Conservation (phyloP, 176 grass and related monocot species). For the Saccharum spontaneum region DNA sequence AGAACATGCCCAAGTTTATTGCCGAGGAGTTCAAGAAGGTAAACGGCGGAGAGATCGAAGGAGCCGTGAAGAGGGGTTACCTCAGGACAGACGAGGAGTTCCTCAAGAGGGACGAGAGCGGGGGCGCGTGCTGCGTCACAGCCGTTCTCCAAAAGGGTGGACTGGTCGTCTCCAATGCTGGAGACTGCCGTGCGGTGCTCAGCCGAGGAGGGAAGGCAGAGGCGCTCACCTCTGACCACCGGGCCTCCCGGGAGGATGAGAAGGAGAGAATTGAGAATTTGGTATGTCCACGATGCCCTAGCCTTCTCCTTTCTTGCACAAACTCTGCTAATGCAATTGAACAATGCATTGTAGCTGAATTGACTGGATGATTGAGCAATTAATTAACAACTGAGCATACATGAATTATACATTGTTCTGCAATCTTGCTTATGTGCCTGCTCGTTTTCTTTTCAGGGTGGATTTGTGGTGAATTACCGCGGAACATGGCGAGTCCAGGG, state of each 20-base stretch:
- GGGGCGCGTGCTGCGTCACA: slow-evolving; percentile 88
- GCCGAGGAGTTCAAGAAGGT: slow-evolving; percentile 48
- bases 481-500: slow-evolving; percentile 98
- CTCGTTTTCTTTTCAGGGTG: slow-evolving; percentile 60
- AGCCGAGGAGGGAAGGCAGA: slow-evolving; percentile 76
- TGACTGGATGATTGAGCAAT: background rate
- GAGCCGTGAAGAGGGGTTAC: slow-evolving; percentile 59
- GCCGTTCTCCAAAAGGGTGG: slow-evolving; percentile 64
- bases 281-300: slow-evolving; percentile 33
- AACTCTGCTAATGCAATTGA: background rate
- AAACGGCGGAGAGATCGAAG: slow-evolving; percentile 40
- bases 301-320: background rate
- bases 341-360: background rate
- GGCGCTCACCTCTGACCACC: slow-evolving; percentile 87
- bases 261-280: slow-evolving; percentile 79
- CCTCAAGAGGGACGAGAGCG: slow-evolving; percentile 64
- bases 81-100: slow-evolving; percentile 80
- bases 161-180: slow-evolving; percentile 78
- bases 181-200: slow-evolving; percentile 85
- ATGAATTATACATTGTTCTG: background rate
- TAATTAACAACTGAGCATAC: background rate
- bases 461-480: slow-evolving; percentile 72
- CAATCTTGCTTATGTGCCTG: background rate
- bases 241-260: slow-evolving; percentile 69
- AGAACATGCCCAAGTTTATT: slow-evolving; percentile 75